Percentiles rank a stretch among this genome's conserved stretches.
These are phyloP conservation scores for Potentilla sterilis DNA, from an alignment of 306 rosid species.

Conservation along the genomic window DNA sequence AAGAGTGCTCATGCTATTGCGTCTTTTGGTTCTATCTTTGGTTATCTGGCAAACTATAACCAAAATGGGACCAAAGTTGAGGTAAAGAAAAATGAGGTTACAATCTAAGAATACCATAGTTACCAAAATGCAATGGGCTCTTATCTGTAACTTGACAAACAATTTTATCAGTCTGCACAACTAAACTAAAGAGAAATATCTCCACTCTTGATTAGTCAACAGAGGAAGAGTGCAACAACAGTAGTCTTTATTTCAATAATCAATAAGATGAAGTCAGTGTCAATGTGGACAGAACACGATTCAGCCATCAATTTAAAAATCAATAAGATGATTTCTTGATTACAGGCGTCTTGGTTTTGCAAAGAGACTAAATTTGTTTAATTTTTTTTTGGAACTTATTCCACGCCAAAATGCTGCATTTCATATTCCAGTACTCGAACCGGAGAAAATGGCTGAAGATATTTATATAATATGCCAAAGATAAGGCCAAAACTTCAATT, in stretches of 20 bases:
- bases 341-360: neutral
- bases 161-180: neutral
- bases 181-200: neutral
- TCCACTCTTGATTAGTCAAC: neutral
- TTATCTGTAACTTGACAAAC: neutral
- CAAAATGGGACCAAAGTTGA: neutral
- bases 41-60: neutral
- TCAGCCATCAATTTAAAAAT: neutral
- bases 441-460: neutral
- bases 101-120: neutral
- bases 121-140: neutral
- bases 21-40: neutral
- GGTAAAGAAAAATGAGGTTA: neutral
- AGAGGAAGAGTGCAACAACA: neutral
- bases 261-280: neutral
- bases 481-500: neutral
- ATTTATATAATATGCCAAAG: neutral
- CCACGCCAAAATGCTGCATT: neutral
- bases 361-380: neutral
- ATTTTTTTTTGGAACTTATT: neutral
- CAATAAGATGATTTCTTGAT: neutral
- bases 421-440: neutral
- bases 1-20: neutral
- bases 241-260: neutral
- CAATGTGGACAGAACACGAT: neutral